Evolutionary conservation across 2,329 filamentous ascomycete species (phyloP).

Genomic region (Calonectria crousiana): DNA sequence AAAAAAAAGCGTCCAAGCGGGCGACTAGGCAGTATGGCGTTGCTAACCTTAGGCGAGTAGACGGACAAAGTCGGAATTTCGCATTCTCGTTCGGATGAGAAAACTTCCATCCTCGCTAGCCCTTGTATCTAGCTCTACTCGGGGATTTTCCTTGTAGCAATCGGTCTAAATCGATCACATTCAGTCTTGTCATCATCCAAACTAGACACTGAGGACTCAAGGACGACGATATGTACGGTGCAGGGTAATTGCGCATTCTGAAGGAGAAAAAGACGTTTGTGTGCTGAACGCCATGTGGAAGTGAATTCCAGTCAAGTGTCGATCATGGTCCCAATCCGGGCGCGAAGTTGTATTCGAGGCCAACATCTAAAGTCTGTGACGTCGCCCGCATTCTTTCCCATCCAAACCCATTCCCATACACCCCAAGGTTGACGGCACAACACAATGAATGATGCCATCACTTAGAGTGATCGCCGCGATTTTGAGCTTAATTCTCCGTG

Average conservation of each 20-base stretch:
- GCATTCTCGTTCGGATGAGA: slow-evolving; percentile 12
- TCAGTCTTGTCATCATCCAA: neutral
- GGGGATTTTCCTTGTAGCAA: slow-evolving; percentile 1
- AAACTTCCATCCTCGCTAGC: neutral
- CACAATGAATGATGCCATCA: neutral
- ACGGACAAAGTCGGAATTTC: slow-evolving; percentile 30
- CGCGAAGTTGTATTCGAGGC: neutral
- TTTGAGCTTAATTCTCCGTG: neutral
- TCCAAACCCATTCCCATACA: neutral
- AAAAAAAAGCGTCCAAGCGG: slow-evolving; percentile 37
- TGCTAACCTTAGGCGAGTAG: slow-evolving; percentile 30
- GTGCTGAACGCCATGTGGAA: slow-evolving; percentile 10
- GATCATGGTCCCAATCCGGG: slow-evolving; percentile 9
- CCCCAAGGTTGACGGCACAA: neutral
- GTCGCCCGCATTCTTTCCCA: slow-evolving; percentile 8
- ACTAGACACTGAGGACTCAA: neutral
- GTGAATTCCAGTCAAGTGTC: neutral
- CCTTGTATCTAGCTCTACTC: neutral
- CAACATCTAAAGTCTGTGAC: neutral
- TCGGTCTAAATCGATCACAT: neutral
- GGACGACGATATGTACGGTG: neutral
- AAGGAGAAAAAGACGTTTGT: slow-evolving; percentile 1
- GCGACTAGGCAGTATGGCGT: slow-evolving; percentile 14
- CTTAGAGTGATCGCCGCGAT: neutral
- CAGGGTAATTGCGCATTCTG: neutral